Evolutionary conservation across 768 basidiomycete genomes (phyloP).

Genomic region (Rhodotorula paludigena): DNA sequence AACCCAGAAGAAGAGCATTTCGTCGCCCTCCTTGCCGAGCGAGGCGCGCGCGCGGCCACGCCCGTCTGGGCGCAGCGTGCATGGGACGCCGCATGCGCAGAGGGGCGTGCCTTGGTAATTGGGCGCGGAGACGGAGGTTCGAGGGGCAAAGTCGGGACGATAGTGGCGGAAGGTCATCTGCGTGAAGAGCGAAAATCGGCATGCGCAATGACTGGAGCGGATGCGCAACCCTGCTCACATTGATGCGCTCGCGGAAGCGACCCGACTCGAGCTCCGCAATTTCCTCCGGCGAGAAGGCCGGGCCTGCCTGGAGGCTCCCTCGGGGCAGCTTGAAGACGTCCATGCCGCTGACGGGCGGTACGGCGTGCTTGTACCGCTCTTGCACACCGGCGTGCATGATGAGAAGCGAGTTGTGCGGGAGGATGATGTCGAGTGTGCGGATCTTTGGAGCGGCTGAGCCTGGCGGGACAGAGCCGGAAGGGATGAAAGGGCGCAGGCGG

Average conservation of each 20-base stretch:
- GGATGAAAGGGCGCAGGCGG: constrained; percentile 37
- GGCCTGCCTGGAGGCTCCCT: not conserved
- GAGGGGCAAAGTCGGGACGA: constrained; percentile 41
- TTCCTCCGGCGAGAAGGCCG: constrained; percentile 9
- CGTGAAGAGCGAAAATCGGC: too few species aligned
- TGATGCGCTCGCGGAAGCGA: constrained; percentile 41
- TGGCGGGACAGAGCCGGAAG: not conserved
- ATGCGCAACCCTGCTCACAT: too few species aligned
- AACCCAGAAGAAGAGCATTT: constrained; percentile 40
- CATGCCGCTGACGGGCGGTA: constrained; percentile 36
- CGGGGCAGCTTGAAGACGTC: constrained; percentile 36
- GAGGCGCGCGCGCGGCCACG: constrained; percentile 7
- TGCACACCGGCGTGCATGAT: constrained; percentile 43
- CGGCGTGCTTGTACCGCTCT: constrained; percentile 42
- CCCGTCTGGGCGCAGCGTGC: constrained; percentile 39
- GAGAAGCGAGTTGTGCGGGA: constrained; percentile 42
- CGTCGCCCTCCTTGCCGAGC: not conserved
- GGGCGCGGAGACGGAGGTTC: constrained; percentile 2
- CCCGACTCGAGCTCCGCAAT: constrained; percentile 9
- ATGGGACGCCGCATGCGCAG: constrained; percentile 39
- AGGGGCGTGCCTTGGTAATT: constrained; percentile 36
- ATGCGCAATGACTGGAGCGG: too few species aligned
- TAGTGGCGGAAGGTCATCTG: constrained; percentile 42
- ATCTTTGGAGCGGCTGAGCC: not conserved
- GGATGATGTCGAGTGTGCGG: constrained; percentile 39